These are phyloP conservation scores for Prunella vulgaris DNA, from an alignment of 257 asterid species.

Conservation along the genomic window DNA sequence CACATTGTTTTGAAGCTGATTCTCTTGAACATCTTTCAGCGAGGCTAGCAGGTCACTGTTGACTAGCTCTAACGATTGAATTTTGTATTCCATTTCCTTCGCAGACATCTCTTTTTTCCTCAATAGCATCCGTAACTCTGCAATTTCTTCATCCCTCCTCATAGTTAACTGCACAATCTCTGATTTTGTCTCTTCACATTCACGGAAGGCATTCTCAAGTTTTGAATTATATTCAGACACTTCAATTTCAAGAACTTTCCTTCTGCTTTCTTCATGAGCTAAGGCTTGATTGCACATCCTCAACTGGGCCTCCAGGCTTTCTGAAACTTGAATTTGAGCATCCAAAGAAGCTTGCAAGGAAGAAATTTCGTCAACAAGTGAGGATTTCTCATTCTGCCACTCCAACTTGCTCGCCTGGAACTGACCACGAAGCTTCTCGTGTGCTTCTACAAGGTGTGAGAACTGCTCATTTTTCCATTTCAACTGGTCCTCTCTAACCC, in stretches of 20 bases:
- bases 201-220: constrained; percentile 26
- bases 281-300: constrained; percentile 34
- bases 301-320: constrained; percentile 30
- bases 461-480: constrained; percentile 48
- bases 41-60: constrained; percentile 24
- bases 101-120: constrained; percentile 27
- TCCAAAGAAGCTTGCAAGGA: constrained; percentile 33
- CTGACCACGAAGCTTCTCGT: constrained; percentile 24
- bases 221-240: constrained; percentile 29
- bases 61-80: constrained; percentile 30
- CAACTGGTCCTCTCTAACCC: constrained; percentile 24
- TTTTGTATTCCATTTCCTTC: constrained; percentile 26
- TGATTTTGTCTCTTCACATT: constrained; percentile 26
- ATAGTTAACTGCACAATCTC: constrained; percentile 26
- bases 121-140: constrained; percentile 23
- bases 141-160: constrained; percentile 41
- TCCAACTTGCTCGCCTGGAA: constrained; percentile 30
- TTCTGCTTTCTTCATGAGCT: constrained; percentile 34
- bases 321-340: constrained; percentile 31
- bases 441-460: constrained; percentile 43
- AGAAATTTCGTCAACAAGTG: constrained; percentile 33
- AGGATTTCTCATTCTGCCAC: constrained; percentile 38
- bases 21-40: constrained; percentile 25
- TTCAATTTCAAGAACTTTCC: constrained; percentile 34
- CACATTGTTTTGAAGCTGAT: constrained; percentile 22